Percentiles rank a stretch among this genome's conserved stretches.
Evolutionary conservation across 2,329 filamentous ascomycete species (phyloP).

Genomic region (Didymella exigua): DNA sequence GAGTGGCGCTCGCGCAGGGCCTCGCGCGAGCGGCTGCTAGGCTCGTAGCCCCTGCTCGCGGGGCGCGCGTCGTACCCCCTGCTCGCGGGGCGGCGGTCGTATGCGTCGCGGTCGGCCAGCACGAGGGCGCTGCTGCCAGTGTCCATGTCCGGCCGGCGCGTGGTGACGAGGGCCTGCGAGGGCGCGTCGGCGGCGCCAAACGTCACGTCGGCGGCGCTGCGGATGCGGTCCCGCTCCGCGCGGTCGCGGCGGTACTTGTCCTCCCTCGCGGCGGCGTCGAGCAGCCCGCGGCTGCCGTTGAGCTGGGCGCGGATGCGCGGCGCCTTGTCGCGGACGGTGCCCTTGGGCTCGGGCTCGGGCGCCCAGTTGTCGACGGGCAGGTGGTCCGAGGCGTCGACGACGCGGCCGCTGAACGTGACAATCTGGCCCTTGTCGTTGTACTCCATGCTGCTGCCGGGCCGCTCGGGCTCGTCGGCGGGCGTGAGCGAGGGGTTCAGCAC

Average conservation of each 20-base stretch:
- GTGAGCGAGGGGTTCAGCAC: constrained; percentile 66
- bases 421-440: constrained; percentile 68
- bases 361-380: constrained; percentile 78
- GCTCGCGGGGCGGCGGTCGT: constrained; percentile 35
- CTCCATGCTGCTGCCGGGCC: constrained; percentile 49
- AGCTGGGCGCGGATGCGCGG: constrained; percentile 55
- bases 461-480: constrained; percentile 35
- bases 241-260: constrained; percentile 42
- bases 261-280: constrained; percentile 42
- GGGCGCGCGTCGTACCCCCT: constrained; percentile 27
- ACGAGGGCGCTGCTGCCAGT: constrained; percentile 25
- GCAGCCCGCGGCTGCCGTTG: constrained; percentile 56
- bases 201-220: constrained; percentile 35
- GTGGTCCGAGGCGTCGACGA: constrained; percentile 81
- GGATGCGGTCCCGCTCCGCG: constrained; percentile 41
- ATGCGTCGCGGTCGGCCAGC: constrained; percentile 26
- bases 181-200: constrained; percentile 24
- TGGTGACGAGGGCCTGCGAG: constrained; percentile 39
- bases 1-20: constrained; percentile 46
- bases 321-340: constrained; percentile 49
- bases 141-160: constrained; percentile 30
- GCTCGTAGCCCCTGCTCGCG: constrained; percentile 8
- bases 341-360: constrained; percentile 72
- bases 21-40: constrained; percentile 14
- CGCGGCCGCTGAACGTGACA: constrained; percentile 74